Evolutionary conservation across 164 flowering plant genomes (phyloP), one percentile per base, ranked within the genome.

Genomic region (Houttuynia cordata): DNA sequence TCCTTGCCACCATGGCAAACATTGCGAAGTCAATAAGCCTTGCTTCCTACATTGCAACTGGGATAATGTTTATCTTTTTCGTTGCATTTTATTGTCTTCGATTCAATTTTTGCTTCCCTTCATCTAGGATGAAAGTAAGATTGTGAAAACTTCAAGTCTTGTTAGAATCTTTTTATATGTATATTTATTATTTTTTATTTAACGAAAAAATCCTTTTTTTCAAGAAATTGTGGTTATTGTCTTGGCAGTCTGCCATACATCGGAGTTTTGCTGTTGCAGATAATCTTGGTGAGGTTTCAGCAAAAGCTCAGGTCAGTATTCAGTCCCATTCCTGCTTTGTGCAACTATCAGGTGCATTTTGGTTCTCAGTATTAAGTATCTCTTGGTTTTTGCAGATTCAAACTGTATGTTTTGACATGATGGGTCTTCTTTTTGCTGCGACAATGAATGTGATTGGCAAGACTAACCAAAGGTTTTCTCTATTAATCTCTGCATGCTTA

Each of bases 261-360:
- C 78, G 86, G 71, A 87, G 96, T 71, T 91, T 91, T 84, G 96
- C 98, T 24, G 64, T 82, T 61, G 85, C 84, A 21, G 96, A 87
- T 72, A 91, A 91, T 75, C 79, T 91, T 71, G 92, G 96, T 71
- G 98, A 88, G 77, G 83, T 91, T 75, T 87, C 96, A 70, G 98
- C 98, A 5, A 91, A 91, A 68, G 74, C 87, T 58, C 98, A 88
- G 96, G 98, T 88, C 47, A 64, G n/a, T 64, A 52, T 51, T n/a
- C 22, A 23, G n/a, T 40, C 50, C 39, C 1, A 12, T 21, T 51
- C n/a, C 53, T 17, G 45, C 19, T 34, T 1, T 56, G 21, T 0
- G 42, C 45, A 19, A 37, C 8, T n/a, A 20, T 9, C 0, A 0
- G 21, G 7, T 40, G 1, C 39, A 22, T 66, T 50, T 54, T 21